These are phyloP conservation scores for Postia placenta DNA, from an alignment of 768 basidiomycete genomes.

Conservation along the genomic window DNA sequence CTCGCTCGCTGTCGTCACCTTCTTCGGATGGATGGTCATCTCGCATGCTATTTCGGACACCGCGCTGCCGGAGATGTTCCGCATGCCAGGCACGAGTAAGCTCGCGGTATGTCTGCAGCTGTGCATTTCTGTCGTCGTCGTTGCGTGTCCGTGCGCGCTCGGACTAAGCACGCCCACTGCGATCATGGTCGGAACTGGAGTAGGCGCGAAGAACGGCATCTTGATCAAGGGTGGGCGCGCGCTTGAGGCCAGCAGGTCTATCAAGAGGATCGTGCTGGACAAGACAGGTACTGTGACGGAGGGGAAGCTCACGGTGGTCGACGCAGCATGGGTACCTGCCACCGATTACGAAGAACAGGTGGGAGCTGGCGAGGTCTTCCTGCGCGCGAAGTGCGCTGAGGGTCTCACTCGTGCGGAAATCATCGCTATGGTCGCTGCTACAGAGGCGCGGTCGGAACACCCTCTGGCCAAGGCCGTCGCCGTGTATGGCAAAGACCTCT, in stretches of 20 bases:
- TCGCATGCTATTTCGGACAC: conserved; percentile 50
- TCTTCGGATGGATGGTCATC: conserved; percentile 77
- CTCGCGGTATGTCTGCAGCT: conserved; percentile 92
- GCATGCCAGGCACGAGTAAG: conserved; percentile 73
- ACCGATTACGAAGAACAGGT: conserved; percentile 23
- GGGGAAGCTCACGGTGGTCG: conserved; percentile 83
- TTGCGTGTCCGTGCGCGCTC: conserved; percentile 96
- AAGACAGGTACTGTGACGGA: conserved; percentile 97
- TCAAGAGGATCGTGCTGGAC: conserved; percentile 83
- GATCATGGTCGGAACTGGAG: conserved; percentile 98
- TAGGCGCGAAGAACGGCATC: conserved; percentile 95
- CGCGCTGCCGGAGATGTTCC: conserved; percentile 79
- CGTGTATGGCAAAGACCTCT: conserved; percentile 63
- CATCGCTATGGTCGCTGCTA: conserved; percentile 76
- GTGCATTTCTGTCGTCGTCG: conserved; percentile 96
- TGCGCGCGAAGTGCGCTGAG: conserved; percentile 44
- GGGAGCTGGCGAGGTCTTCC: conserved; percentile 10
- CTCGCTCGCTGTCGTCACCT: conserved; percentile 72
- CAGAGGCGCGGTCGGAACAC: conserved; percentile 92
- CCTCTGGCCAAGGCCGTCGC: conserved; percentile 94
- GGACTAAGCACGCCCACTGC: conserved; percentile 96
- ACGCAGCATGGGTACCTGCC: conserved; percentile 65
- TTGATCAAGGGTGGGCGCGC: conserved; percentile 96
- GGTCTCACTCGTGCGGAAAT: conserved; percentile 57
- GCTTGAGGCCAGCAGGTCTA: conserved; percentile 80